These are phyloP conservation scores for Pythium oligandrum DNA, from an alignment of 352 stramenopile genomes.

Conservation along the genomic window DNA sequence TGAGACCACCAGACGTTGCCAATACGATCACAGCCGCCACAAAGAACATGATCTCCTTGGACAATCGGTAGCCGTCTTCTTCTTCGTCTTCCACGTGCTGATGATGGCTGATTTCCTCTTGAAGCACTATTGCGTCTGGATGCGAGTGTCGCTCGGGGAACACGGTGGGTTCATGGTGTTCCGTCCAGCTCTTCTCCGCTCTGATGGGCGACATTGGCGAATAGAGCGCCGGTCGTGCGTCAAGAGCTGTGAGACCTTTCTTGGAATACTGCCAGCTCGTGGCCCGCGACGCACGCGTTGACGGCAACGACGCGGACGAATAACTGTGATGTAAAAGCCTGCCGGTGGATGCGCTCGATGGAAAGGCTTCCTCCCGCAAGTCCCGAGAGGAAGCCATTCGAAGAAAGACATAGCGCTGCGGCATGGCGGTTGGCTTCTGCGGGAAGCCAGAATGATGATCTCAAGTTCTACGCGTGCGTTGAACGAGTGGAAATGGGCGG, in stretches of 20 bases:
- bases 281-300: constrained; percentile 12
- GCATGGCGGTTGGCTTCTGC: constrained; percentile 18
- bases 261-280: constrained; percentile 13
- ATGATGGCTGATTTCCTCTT: constrained; percentile 3
- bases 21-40: constrained; percentile 56
- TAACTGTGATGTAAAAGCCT: too few relatives aligned
- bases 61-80: constrained; percentile 23
- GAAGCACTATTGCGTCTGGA: constrained; percentile 5
- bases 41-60: constrained; percentile 62
- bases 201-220: too few relatives aligned
- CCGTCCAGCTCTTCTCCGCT: too few relatives aligned
- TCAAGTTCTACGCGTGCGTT: background rate
- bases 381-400: constrained; percentile 35
- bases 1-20: constrained; percentile 61
- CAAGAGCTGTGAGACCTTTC: background rate
- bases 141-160: too few relatives aligned
- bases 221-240: too few relatives aligned
- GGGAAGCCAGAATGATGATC: background rate
- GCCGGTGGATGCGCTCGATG: too few relatives aligned
- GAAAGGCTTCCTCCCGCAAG: constrained; percentile 22
- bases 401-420: constrained; percentile 42
- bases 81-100: constrained; percentile 6
- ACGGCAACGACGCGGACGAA: constrained; percentile 20
- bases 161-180: too few relatives aligned
- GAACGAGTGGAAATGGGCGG: background rate